Evolutionary conservation across 2,329 filamentous ascomycete species (phyloP).

Genomic region (Fonsecaea nubica): DNA sequence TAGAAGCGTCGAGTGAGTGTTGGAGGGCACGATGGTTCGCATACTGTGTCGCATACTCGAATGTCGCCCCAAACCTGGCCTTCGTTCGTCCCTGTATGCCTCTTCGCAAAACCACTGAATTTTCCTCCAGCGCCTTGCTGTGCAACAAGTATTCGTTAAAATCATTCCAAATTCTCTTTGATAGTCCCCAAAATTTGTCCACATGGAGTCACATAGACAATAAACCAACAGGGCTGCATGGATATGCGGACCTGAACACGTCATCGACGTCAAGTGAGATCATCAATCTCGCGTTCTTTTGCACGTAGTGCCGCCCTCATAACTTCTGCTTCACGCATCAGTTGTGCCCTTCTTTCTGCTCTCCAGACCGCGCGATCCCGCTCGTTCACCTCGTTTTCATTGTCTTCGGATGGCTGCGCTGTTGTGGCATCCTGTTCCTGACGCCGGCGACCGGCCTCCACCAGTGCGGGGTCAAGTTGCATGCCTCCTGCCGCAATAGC

Average conservation of each 20-base stretch:
- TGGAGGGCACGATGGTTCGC: background rate
- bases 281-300: constrained; percentile 75
- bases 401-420: constrained; percentile 4
- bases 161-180: constrained; percentile 4
- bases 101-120: background rate
- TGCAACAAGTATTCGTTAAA: constrained; percentile 10
- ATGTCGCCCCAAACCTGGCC: background rate
- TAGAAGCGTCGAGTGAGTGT: background rate
- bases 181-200: background rate
- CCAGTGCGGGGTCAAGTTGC: constrained; percentile 51
- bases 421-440: constrained; percentile 38
- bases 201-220: constrained; percentile 4
- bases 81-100: background rate
- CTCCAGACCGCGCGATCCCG: constrained; percentile 21
- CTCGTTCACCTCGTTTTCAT: background rate
- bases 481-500: constrained; percentile 45
- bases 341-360: constrained; percentile 43
- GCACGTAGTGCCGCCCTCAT: constrained; percentile 76
- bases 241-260: background rate
- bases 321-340: constrained; percentile 75
- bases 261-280: constrained; percentile 48
- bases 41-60: background rate
- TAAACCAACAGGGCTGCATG: background rate
- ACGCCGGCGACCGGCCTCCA: constrained; percentile 43
- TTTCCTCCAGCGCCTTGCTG: constrained; percentile 31